Conservation (phyloP, 768 basidiomycete genomes). For the Lactarius akahatsu region DNA sequence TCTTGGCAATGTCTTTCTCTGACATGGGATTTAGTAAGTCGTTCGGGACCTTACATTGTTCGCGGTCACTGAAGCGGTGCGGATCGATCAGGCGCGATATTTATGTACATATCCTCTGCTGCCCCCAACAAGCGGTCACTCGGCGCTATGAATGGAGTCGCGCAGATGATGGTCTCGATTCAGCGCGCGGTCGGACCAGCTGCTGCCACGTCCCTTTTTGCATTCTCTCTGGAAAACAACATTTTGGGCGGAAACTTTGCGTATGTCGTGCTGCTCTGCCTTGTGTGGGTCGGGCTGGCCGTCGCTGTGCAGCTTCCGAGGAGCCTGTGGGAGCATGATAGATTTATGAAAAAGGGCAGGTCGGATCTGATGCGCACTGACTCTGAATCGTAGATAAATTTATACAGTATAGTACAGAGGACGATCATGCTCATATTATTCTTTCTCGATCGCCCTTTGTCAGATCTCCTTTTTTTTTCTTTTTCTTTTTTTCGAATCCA, state of each 20-base stretch:
- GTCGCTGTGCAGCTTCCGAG: slow-evolving; percentile 12
- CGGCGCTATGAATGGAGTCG: slow-evolving; percentile 65
- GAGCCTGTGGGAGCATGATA: slow-evolving; percentile 5
- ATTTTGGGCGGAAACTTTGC: slow-evolving; percentile 46
- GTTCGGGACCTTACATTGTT: neutral
- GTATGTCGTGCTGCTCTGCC: slow-evolving; percentile 5
- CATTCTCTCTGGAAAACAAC: slow-evolving; percentile 50
- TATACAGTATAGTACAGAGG: too few species aligned
- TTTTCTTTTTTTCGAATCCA: too few species aligned
- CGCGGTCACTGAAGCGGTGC: neutral
- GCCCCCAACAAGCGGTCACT: slow-evolving; percentile 64
- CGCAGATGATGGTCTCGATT: slow-evolving; percentile 40
- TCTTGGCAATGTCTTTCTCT: slow-evolving; percentile 5
- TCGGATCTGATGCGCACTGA: too few species aligned
- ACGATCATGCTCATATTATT: too few species aligned
- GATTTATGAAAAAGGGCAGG: neutral
- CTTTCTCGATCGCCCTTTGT: too few species aligned
- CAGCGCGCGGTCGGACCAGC: slow-evolving; percentile 53
- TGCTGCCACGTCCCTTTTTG: slow-evolving; percentile 60
- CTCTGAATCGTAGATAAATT: too few species aligned
- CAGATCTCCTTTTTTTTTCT: too few species aligned
- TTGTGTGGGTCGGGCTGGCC: slow-evolving; percentile 7
- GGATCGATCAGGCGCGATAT: slow-evolving; percentile 56
- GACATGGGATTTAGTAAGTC: slow-evolving; percentile 26
- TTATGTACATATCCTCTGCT: slow-evolving; percentile 65